Evolutionary conservation across 2,329 filamentous ascomycete species (phyloP).

Genomic region (Macroventuria anomochaeta): DNA sequence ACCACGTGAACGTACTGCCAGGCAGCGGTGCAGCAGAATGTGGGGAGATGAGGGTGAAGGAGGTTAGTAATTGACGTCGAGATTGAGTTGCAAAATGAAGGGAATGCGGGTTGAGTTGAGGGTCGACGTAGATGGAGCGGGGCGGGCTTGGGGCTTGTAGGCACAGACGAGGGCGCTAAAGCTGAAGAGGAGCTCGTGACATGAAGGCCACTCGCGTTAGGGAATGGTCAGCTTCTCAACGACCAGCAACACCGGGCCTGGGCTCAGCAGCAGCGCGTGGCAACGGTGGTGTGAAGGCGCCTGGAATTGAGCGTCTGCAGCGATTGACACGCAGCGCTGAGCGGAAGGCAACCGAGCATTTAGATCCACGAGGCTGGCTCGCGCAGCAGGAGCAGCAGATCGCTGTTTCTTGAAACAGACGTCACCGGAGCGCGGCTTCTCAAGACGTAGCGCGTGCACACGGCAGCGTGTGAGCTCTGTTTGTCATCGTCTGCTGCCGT

Average conservation of each 20-base stretch:
- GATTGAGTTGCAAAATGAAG: slow-evolving; percentile 30
- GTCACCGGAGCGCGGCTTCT: slow-evolving; percentile 31
- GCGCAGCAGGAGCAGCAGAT: slow-evolving; percentile 25
- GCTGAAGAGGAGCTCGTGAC: slow-evolving; percentile 24
- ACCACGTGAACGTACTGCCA: slow-evolving; percentile 26
- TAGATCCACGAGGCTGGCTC: slow-evolving; percentile 17
- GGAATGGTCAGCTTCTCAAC: slow-evolving; percentile 26
- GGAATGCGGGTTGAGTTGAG: slow-evolving; percentile 27
- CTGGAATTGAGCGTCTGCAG: slow-evolving; percentile 21
- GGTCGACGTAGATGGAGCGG: slow-evolving; percentile 35
- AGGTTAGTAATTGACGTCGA: slow-evolving; percentile 35
- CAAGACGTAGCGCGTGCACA: slow-evolving; percentile 21
- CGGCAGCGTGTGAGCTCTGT: slow-evolving; percentile 20
- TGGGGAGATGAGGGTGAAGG: slow-evolving; percentile 14
- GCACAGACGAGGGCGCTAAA: slow-evolving; percentile 23
- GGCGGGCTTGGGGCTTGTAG: slow-evolving; percentile 29
- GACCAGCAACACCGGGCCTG: slow-evolving; percentile 20
- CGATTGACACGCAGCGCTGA: slow-evolving; percentile 1
- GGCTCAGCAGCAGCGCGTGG: slow-evolving; percentile 24
- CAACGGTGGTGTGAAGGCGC: slow-evolving; percentile 17
- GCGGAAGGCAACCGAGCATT: slow-evolving; percentile 11
- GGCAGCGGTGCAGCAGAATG: slow-evolving; percentile 23
- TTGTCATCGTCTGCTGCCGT: slow-evolving; percentile 14
- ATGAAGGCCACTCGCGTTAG: slow-evolving; percentile 24
- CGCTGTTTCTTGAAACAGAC: slow-evolving; percentile 31